A percentile compares a stretch with the other conserved stretches of the same genome.
Evolutionary conservation across 257 asterid genomes (phyloP).

Genomic region (Nemophila menziesii): DNA sequence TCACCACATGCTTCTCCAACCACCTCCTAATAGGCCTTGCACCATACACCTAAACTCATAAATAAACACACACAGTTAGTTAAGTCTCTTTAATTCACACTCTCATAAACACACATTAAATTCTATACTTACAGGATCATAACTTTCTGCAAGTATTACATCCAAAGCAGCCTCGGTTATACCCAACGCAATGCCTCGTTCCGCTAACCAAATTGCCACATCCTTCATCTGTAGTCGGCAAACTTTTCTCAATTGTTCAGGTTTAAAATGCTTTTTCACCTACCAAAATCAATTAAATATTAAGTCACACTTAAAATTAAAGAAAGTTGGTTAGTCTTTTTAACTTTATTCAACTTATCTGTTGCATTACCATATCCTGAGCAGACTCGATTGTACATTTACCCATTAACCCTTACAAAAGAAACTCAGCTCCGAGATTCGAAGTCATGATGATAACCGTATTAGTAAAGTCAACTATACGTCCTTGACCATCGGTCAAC

Average conservation of each 20-base stretch:
- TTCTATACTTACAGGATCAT: slow-evolving; percentile 53
- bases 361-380: slow-evolving; percentile 77
- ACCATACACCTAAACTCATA: slow-evolving; percentile 54
- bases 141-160: slow-evolving; percentile 57
- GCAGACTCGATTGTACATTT: slow-evolving; percentile 59
- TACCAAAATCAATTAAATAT: slow-evolving; percentile 6
- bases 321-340: neutral
- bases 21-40: slow-evolving; percentile 86
- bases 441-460: slow-evolving; percentile 82
- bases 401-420: slow-evolving; percentile 51
- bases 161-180: slow-evolving; percentile 62
- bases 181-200: slow-evolving; percentile 75
- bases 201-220: slow-evolving; percentile 70
- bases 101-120: neutral
- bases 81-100: too few species aligned
- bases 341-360: slow-evolving; percentile 20
- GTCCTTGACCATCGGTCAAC: slow-evolving; percentile 81
- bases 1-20: slow-evolving; percentile 82
- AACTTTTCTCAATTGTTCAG: slow-evolving; percentile 67
- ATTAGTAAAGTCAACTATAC: slow-evolving; percentile 73
- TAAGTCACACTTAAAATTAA: neutral
- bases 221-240: slow-evolving; percentile 75
- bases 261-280: slow-evolving; percentile 90
- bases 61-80: too few species aligned
- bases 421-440: slow-evolving; percentile 73